These are phyloP conservation scores for Magnaporthales sp. DNA, from an alignment of 2,329 filamentous ascomycete species.

Conservation along the genomic window DNA sequence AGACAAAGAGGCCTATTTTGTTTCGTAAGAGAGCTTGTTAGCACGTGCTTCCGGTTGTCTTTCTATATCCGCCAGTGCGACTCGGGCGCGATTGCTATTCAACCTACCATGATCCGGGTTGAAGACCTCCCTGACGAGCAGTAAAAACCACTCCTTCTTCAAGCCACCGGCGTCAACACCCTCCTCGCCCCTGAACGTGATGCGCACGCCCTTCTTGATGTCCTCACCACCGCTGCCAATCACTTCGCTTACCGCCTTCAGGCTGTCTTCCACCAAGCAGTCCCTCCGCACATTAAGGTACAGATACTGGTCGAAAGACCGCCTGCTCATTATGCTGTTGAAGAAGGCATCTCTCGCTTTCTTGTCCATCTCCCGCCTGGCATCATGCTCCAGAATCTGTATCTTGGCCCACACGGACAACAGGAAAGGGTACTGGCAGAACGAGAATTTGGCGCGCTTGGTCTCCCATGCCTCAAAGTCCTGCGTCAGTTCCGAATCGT, in stretches of 20 bases:
- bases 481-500: slow-evolving; percentile 74
- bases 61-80: not conserved
- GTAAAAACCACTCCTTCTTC: slow-evolving; percentile 89
- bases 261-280: slow-evolving; percentile 80
- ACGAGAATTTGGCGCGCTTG: slow-evolving; percentile 65
- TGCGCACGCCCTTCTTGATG: slow-evolving; percentile 81
- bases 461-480: slow-evolving; percentile 88
- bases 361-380: slow-evolving; percentile 78
- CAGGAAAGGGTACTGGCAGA: slow-evolving; percentile 89
- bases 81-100: not conserved
- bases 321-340: slow-evolving; percentile 71
- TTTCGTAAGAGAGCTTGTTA: not conserved
- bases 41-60: not conserved
- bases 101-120: slow-evolving; percentile 76
- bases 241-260: slow-evolving; percentile 76
- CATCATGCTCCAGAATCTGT: slow-evolving; percentile 80
- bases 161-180: slow-evolving; percentile 84
- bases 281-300: slow-evolving; percentile 71
- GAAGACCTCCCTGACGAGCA: slow-evolving; percentile 82
- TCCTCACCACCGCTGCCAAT: slow-evolving; percentile 75
- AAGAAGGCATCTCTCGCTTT: slow-evolving; percentile 88
- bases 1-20: slow-evolving; percentile 72
- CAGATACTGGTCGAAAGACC: slow-evolving; percentile 65
- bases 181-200: slow-evolving; percentile 82
- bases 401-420: slow-evolving; percentile 91